Conservation (phyloP, 768 basidiomycete genomes). For the Tricholoma sp. region DNA sequence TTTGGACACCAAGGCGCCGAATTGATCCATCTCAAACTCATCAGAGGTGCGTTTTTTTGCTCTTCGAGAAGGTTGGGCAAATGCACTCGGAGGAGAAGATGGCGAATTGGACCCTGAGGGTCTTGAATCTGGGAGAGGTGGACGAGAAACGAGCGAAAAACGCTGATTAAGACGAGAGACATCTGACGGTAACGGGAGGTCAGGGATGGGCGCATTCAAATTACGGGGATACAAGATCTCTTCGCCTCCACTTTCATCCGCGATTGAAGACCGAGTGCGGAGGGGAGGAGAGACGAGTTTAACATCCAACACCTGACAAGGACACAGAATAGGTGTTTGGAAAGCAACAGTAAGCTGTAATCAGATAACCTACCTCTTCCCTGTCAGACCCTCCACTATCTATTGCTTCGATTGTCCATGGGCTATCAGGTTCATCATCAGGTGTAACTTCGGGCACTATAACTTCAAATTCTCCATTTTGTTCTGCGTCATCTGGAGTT, state of each 20-base stretch:
- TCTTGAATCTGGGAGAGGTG: constrained; percentile 21
- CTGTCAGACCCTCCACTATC: constrained; percentile 73
- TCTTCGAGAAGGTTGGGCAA: constrained; percentile 44
- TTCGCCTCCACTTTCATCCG: constrained; percentile 85
- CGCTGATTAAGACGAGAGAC: constrained; percentile 19
- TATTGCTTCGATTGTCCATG: constrained; percentile 85
- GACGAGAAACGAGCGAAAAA: constrained; percentile 18
- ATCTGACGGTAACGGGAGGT: constrained; percentile 25
- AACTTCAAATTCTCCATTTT: constrained; percentile 38
- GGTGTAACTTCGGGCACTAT: constrained; percentile 32
- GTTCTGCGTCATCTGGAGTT: constrained; percentile 19
- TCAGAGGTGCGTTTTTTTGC: constrained; percentile 76
- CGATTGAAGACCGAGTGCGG: constrained; percentile 57
- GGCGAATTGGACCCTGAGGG: constrained; percentile 26
- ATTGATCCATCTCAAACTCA: constrained; percentile 76
- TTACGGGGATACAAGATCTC: constrained; percentile 86
- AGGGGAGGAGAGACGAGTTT: constrained; percentile 44
- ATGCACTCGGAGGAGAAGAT: constrained; percentile 64
- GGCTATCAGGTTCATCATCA: constrained; percentile 69
- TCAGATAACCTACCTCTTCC: constrained; percentile 52
- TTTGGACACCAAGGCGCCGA: constrained; percentile 55
- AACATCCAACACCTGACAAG: constrained; percentile 36
- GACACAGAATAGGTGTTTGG: background rate
- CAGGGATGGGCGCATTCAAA: constrained; percentile 22
- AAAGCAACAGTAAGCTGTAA: constrained; percentile 2